These are phyloP conservation scores for Apiosordaria backusii DNA, from an alignment of 495 filamentous ascomycete species.

Conservation along the genomic window DNA sequence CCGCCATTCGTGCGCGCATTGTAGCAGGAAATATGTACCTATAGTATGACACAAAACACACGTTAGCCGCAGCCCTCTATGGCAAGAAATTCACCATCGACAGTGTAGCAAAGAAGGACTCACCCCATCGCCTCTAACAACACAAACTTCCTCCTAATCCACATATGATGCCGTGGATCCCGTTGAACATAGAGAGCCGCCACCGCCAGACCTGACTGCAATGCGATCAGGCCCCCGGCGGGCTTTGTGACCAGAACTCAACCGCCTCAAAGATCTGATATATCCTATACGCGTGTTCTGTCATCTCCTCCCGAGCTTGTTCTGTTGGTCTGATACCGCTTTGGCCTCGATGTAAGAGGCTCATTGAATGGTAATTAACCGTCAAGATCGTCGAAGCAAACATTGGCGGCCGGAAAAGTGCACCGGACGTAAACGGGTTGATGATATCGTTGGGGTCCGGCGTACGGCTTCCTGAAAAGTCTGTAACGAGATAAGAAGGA, in stretches of 20 bases:
- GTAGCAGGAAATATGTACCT: slow-evolving; percentile 80
- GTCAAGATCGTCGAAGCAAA: slow-evolving; percentile 69
- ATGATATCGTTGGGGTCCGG: slow-evolving; percentile 62
- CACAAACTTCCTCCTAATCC: slow-evolving; percentile 77
- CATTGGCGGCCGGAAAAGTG: slow-evolving; percentile 62
- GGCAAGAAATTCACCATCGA: background rate
- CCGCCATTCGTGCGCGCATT: slow-evolving; percentile 69
- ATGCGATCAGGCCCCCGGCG: slow-evolving; percentile 65
- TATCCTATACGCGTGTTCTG: slow-evolving; percentile 60
- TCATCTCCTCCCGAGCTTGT: slow-evolving; percentile 52
- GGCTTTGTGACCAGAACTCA: slow-evolving; percentile 65
- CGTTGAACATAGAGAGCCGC: slow-evolving; percentile 73
- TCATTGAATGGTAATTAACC: slow-evolving; percentile 73
- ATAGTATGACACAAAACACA: slow-evolving; percentile 5
- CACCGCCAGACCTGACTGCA: slow-evolving; percentile 74
- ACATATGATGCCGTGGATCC: slow-evolving; percentile 70
- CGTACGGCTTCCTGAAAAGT: slow-evolving; percentile 51
- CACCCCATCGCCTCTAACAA: slow-evolving; percentile 79
- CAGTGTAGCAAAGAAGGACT: slow-evolving; percentile 34
- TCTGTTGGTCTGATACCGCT: slow-evolving; percentile 51
- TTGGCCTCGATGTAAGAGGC: slow-evolving; percentile 78
- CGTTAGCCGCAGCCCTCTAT: background rate
- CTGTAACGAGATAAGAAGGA: slow-evolving; percentile 53
- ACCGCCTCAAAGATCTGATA: slow-evolving; percentile 77
- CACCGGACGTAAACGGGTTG: slow-evolving; percentile 64